These are phyloP conservation scores for Fistulinella staudtii DNA, from an alignment of 1,284 basidiomycete species.

Conservation along the genomic window DNA sequence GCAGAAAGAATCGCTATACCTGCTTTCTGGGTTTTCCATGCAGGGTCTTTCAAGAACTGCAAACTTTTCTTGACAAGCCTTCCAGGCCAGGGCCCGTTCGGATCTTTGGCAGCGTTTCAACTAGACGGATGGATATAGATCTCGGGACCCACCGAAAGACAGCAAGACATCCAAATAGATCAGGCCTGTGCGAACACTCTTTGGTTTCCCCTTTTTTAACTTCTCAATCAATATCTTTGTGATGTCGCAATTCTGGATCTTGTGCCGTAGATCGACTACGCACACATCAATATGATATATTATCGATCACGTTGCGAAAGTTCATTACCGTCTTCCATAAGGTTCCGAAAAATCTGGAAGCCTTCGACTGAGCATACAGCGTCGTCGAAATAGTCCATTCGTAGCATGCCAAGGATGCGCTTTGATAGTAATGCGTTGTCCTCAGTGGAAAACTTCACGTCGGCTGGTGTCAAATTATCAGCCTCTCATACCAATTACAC, in stretches of 20 bases:
- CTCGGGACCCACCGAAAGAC: neutral
- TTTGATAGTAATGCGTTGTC: constrained; percentile 8
- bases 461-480: constrained; percentile 10
- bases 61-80: constrained; percentile 16
- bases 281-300: neutral
- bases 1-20: constrained; percentile 25
- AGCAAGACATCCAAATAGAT: neutral
- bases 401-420: constrained; percentile 21
- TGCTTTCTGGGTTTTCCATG: constrained; percentile 23
- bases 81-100: constrained; percentile 2
- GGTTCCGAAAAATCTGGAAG: constrained; percentile 25
- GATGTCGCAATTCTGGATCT: constrained; percentile 12
- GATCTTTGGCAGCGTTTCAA: constrained; percentile 1
- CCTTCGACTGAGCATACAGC: constrained; percentile 24
- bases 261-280: constrained; percentile 15
- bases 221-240: constrained; percentile 16
- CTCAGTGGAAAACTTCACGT: constrained; percentile 1
- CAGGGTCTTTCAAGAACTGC: neutral
- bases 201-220: constrained; percentile 6
- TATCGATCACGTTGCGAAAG: neutral
- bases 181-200: neutral
- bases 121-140: no score
- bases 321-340: constrained; percentile 22
- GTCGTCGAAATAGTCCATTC: constrained; percentile 26
- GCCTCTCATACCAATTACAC: neutral